Percentiles rank a stretch among this genome's conserved stretches.
These are phyloP conservation scores for Massarina eburnea DNA, from an alignment of 2,329 filamentous ascomycete species.

Conservation along the genomic window DNA sequence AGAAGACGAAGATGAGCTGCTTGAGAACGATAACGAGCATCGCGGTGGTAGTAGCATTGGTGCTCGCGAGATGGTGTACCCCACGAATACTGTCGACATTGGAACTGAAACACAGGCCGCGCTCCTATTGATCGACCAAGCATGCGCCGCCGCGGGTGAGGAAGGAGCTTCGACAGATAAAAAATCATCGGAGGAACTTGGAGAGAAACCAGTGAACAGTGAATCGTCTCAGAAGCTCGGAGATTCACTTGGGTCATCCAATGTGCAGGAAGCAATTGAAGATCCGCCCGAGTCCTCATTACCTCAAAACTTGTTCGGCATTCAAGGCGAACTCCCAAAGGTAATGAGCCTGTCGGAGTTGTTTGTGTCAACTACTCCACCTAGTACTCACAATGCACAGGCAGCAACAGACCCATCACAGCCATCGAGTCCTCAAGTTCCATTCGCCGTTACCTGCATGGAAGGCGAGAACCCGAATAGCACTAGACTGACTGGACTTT, in stretches of 20 bases:
- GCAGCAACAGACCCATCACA: neutral
- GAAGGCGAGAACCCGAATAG: constrained; percentile 10
- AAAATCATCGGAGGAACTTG: constrained; percentile 13
- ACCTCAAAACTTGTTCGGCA: constrained; percentile 4
- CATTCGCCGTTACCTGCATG: neutral
- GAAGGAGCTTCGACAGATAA: constrained; percentile 1
- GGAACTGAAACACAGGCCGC: constrained; percentile 31
- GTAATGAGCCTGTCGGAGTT: neutral
- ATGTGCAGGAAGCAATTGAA: neutral
- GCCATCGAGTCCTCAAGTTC: constrained; percentile 2
- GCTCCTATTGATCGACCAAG: constrained; percentile 26
- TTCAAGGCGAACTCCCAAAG: constrained; percentile 9
- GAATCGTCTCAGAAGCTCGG: neutral
- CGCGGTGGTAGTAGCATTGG: constrained; percentile 2
- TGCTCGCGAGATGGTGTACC: neutral
- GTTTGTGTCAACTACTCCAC: neutral
- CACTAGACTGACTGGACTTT: neutral
- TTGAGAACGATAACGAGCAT: constrained; percentile 20
- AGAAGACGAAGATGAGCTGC: constrained; percentile 33
- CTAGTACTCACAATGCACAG: neutral
- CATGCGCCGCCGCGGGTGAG: constrained; percentile 19
- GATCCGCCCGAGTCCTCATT: neutral
- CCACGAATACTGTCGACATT: constrained; percentile 7
- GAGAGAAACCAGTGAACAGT: neutral
- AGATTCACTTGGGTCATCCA: too few relatives aligned